These are phyloP conservation scores for Boeremia exigua DNA, from an alignment of 2,329 filamentous ascomycete genomes.

Conservation along the genomic window DNA sequence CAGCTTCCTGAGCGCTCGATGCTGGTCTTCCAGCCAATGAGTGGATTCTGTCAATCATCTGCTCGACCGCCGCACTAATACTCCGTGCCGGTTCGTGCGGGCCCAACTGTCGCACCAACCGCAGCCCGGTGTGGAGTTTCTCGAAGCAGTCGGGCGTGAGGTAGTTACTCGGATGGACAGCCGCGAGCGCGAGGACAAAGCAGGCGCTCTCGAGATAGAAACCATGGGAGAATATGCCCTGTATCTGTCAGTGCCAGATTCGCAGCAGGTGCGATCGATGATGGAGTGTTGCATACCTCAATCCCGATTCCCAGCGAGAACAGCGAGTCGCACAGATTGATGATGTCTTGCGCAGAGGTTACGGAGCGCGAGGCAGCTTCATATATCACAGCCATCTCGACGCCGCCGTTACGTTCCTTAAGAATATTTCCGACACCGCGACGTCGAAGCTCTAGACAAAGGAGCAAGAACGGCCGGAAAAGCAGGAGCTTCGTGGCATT, in stretches of 20 bases:
- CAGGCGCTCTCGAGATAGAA: slow-evolving; percentile 16
- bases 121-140: not conserved
- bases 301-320: slow-evolving; percentile 6
- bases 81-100: slow-evolving; percentile 5
- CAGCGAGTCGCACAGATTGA: slow-evolving; percentile 5
- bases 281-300: not conserved
- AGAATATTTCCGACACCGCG: slow-evolving; percentile 2
- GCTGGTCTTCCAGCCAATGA: not conserved
- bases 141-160: not conserved
- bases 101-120: slow-evolving; percentile 1
- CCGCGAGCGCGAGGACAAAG: slow-evolving; percentile 9
- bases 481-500: slow-evolving; percentile 5
- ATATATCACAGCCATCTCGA: slow-evolving; percentile 4
- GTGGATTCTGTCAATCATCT: slow-evolving; percentile 7
- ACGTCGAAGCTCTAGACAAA: slow-evolving; percentile 9
- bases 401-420: slow-evolving; percentile 1
- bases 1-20: not conserved
- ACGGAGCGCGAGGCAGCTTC: slow-evolving; percentile 1
- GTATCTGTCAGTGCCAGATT: not conserved
- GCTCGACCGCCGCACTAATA: slow-evolving; percentile 5
- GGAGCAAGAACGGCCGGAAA: slow-evolving; percentile 6
- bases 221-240: slow-evolving; percentile 8
- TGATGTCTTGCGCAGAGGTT: not conserved
- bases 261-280: too few relatives aligned
- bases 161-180: not conserved